Conservation (phyloP, 2,329 filamentous ascomycete species). For the Shiraia sp. region DNA sequence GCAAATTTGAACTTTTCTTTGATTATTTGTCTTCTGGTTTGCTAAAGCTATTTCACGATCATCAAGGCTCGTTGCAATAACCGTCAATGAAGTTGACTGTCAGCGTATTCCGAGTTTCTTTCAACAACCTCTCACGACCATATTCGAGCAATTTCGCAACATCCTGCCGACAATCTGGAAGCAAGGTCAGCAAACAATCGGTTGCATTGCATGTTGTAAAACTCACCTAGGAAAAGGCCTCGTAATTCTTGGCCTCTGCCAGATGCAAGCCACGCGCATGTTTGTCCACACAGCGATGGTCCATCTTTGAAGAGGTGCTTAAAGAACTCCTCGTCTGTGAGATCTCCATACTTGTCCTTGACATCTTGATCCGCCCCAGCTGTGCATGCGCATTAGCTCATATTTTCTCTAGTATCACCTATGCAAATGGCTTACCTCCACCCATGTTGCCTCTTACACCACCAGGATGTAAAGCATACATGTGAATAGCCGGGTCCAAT, state of each 20-base stretch:
- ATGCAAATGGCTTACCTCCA: constrained; percentile 22
- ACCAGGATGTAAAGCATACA: constrained; percentile 38
- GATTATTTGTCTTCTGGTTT: too few relatives aligned
- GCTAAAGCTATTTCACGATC: too few relatives aligned
- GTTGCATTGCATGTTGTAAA: not conserved
- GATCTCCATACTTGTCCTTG: constrained; percentile 31
- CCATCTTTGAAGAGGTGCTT: constrained; percentile 33
- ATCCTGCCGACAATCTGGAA: constrained; percentile 38
- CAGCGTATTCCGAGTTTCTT: constrained; percentile 32
- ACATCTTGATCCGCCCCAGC: constrained; percentile 26
- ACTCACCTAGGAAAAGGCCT: constrained; percentile 30
- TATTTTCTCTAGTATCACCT: not conserved
- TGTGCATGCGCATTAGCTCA: constrained; percentile 10
- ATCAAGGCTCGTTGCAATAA: constrained; percentile 35
- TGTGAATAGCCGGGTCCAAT: constrained; percentile 30
- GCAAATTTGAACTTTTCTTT: too few relatives aligned
- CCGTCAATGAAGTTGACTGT: constrained; percentile 38
- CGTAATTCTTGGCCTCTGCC: constrained; percentile 33
- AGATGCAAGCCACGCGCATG: constrained; percentile 32
- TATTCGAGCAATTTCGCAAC: constrained; percentile 23
- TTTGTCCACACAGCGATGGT: constrained; percentile 34
- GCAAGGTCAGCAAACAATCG: not conserved
- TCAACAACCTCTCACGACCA: constrained; percentile 29
- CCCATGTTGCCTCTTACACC: constrained; percentile 34
- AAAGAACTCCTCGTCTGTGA: constrained; percentile 29